Base-by-base conservation (phyloP, 495 filamentous ascomycete species). In the Penicillium samsonianum region DNA sequence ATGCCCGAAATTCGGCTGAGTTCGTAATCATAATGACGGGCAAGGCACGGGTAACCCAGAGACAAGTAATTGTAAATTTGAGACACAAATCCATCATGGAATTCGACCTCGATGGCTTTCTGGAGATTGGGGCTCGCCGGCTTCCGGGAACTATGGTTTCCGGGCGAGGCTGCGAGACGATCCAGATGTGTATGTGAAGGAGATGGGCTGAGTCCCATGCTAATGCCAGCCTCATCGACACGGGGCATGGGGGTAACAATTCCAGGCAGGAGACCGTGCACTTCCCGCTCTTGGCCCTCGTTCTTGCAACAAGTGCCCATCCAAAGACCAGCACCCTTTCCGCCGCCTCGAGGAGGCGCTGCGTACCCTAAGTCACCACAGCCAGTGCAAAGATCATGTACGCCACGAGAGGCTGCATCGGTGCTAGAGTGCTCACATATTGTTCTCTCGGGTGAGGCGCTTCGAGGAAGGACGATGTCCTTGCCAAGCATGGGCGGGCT, bases 11-110 rank as follows among this genome's bases (percentile, higher is more conserved):
- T 92, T 67, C 85, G 87, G 66, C 85, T 82, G 22, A 97, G 78
- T 72, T 97, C 92, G 41, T 82, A 73, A 69, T 97, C 92, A 65
- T 87, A 97, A 51, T 82, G 82, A 12, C 88, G 84, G 11, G 91
- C 92, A 25, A 92, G 80, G 16, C 89, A 84, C 8, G 92, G 90
- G 68, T 95, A 97, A 4, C 92, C 92, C 20, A 97, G 81, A 1
- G 90, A 95, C 14, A 97, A 79, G 73, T 97, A 97, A 67, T 97
- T 96, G 77, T 92, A 97, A 17, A 97, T 90, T 70, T 97, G 92
- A 3, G 91, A 95, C 40, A 96, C 84, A 73, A 96, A 93, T n/a
- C 73, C 78, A 69, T 96, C 90, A 55, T 86, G 70, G 62, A 92
- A 91, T 65, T 94, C 90, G 46, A 77, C 72, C 12, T 83, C 76